These are phyloP conservation scores for Torulaspora delbrueckii DNA, from an alignment of 805 yeast species.

Conservation along the genomic window DNA sequence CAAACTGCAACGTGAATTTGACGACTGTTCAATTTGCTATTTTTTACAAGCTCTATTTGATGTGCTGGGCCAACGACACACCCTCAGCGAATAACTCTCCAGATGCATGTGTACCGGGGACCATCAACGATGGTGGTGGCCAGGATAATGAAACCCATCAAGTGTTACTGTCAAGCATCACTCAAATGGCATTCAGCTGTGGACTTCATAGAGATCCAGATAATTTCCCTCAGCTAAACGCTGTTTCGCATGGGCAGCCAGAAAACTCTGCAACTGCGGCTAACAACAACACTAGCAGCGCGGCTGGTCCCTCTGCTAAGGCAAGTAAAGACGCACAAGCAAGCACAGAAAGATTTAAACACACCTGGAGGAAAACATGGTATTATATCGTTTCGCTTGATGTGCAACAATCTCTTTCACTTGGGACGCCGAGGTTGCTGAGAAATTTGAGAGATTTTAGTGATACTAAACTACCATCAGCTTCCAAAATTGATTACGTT, in stretches of 20 bases:
- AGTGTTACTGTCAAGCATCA: slow-evolving; percentile 49
- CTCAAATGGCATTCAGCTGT: slow-evolving; percentile 63
- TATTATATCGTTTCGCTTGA: slow-evolving; percentile 42
- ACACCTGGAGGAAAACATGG: slow-evolving; percentile 59
- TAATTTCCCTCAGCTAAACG: slow-evolving; percentile 42
- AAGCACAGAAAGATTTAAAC: slow-evolving; percentile 38
- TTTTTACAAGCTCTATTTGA: slow-evolving; percentile 51
- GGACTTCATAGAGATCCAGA: slow-evolving; percentile 69
- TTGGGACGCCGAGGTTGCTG: slow-evolving; percentile 40
- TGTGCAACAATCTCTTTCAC: slow-evolving; percentile 39
- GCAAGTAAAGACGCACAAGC: slow-evolving; percentile 24
- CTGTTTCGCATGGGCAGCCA: slow-evolving; percentile 20
- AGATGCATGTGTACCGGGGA: slow-evolving; percentile 41
- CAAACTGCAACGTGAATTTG: slow-evolving; percentile 33
- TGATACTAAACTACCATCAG: slow-evolving; percentile 43
- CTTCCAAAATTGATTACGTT: slow-evolving; percentile 35
- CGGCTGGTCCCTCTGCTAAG: slow-evolving; percentile 10
- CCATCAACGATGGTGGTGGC: slow-evolving; percentile 19
- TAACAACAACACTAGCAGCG: slow-evolving; percentile 4
- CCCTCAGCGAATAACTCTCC: slow-evolving; percentile 11
- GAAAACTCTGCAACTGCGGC: slow-evolving; percentile 7
- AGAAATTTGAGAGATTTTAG: slow-evolving; percentile 38
- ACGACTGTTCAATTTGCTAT: slow-evolving; percentile 54
- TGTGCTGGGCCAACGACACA: slow-evolving; percentile 48
- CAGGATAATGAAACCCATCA: slow-evolving; percentile 56